These are phyloP conservation scores for Cercospora citrullina DNA, from an alignment of 2,329 filamentous ascomycete genomes.

Conservation along the genomic window DNA sequence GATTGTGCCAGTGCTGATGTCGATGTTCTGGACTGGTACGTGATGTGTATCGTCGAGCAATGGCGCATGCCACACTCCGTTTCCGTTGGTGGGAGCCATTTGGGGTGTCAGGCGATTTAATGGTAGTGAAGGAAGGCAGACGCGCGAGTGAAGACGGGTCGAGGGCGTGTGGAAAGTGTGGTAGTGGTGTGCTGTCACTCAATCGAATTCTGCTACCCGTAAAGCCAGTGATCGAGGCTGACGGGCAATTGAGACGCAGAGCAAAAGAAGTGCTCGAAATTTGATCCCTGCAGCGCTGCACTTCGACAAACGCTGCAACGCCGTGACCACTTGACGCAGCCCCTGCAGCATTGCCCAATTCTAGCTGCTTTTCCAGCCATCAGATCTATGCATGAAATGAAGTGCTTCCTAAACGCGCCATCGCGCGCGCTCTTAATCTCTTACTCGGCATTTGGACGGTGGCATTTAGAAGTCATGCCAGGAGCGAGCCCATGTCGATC, in stretches of 20 bases:
- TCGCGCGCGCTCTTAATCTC: background rate
- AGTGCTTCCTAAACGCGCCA: background rate
- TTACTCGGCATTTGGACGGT: background rate
- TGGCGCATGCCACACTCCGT: background rate
- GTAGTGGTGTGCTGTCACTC: background rate
- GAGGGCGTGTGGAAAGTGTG: background rate
- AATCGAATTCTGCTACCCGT: background rate
- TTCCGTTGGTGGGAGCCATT: background rate
- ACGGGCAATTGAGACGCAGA: background rate
- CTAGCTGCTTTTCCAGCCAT: background rate
- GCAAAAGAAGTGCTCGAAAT: background rate
- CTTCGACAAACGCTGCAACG: background rate
- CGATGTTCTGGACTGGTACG: background rate
- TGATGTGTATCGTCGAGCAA: background rate
- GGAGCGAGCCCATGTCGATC: background rate
- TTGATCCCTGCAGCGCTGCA: background rate
- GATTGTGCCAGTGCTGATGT: background rate
- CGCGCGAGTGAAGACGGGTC: background rate
- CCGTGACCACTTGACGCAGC: background rate
- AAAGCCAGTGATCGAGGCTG: background rate
- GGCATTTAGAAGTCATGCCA: background rate
- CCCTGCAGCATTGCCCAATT: background rate
- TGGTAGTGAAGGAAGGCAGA: background rate
- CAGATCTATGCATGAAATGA: background rate
- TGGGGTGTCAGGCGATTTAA: background rate